These are phyloP conservation scores for Naumovozyma dairenensis DNA, from an alignment of 805 yeast species.

Conservation along the genomic window DNA sequence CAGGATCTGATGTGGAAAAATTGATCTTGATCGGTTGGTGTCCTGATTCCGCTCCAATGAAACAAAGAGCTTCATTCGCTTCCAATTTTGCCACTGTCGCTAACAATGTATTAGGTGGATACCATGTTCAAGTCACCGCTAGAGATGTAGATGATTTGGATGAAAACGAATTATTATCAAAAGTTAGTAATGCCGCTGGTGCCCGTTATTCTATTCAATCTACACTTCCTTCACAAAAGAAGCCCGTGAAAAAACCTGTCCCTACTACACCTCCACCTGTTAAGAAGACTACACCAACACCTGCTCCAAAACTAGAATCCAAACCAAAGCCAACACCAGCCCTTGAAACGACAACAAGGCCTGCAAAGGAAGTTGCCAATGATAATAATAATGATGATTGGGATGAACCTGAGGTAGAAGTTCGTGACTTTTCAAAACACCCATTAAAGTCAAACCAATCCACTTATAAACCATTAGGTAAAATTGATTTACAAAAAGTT, in stretches of 20 bases:
- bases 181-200: slow-evolving; percentile 87
- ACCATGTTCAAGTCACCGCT: slow-evolving; percentile 96
- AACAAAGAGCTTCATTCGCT: slow-evolving; percentile 66
- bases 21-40: slow-evolving; percentile 88
- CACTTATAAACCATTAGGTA: slow-evolving; percentile 54
- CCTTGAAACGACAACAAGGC: slow-evolving; percentile 6
- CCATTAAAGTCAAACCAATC: slow-evolving; percentile 36
- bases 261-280: slow-evolving; percentile 16
- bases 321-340: slow-evolving; percentile 1
- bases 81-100: slow-evolving; percentile 69
- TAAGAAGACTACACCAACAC: slow-evolving; percentile 6
- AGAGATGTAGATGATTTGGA: slow-evolving; percentile 86
- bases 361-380: slow-evolving; percentile 6
- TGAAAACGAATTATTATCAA: slow-evolving; percentile 59
- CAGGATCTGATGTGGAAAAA: slow-evolving; percentile 85
- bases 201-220: slow-evolving; percentile 76
- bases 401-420: slow-evolving; percentile 38
- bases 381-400: slow-evolving; percentile 33
- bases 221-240: slow-evolving; percentile 30
- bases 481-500: slow-evolving; percentile 40
- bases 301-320: slow-evolving; percentile 7
- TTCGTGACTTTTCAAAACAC: slow-evolving; percentile 40
- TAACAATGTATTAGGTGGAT: slow-evolving; percentile 54
- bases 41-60: slow-evolving; percentile 88
- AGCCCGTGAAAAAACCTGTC: slow-evolving; percentile 17